Evolutionary conservation across 169 alveolate species (phyloP).

Genomic region (Eimeria maxima): DNA sequence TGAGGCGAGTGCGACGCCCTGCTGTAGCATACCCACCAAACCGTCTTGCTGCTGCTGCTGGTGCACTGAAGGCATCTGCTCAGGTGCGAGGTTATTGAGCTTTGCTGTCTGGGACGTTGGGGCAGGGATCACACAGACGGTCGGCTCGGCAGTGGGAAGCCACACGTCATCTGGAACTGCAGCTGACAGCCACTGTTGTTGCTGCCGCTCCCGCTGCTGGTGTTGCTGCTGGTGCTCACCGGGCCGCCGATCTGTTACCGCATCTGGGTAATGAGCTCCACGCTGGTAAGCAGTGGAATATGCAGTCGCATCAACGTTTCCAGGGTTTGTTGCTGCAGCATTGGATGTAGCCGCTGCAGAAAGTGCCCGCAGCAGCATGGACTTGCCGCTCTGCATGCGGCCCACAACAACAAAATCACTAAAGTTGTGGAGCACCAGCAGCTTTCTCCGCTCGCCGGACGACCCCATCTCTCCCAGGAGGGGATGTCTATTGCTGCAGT

Average conservation of each 20-base stretch:
- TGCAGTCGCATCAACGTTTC: background rate
- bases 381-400: constrained; percentile 74
- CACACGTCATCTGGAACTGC: constrained; percentile 69
- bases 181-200: constrained; percentile 28
- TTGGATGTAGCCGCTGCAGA: constrained; percentile 40
- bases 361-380: constrained; percentile 75
- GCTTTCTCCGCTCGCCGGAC: constrained; percentile 59
- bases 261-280: background rate
- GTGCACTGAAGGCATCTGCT: background rate
- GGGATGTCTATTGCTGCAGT: constrained; percentile 66
- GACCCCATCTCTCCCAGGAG: constrained; percentile 49
- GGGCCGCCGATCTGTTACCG: background rate
- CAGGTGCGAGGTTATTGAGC: background rate
- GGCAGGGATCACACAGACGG: constrained; percentile 43
- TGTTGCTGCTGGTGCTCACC: constrained; percentile 35
- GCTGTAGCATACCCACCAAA: background rate
- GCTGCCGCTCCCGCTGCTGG: constrained; percentile 24
- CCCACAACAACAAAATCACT: constrained; percentile 59
- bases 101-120: background rate
- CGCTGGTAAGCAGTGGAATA: background rate
- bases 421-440: constrained; percentile 66
- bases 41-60: constrained; percentile 13
- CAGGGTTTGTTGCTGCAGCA: background rate
- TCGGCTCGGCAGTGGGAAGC: constrained; percentile 67
- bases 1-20: constrained; percentile 23